Percentiles rank a stretch among this genome's conserved stretches.
Conservation (phyloP, 306 rosid species). For the Luffa acutangula region DNA sequence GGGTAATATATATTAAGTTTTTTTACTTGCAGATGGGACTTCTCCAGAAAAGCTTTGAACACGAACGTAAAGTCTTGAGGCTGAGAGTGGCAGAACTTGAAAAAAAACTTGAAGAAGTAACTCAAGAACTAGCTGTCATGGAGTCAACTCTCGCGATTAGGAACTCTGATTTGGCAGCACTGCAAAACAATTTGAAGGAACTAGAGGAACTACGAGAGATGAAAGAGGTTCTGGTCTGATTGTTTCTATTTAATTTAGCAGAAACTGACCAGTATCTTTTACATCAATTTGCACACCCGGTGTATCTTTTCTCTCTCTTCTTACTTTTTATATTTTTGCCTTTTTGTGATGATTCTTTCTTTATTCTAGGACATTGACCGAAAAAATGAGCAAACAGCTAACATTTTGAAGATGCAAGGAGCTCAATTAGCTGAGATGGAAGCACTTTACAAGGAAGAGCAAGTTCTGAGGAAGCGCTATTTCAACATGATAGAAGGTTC, state of each 20-base stretch:
- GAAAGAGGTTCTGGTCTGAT: conserved; percentile 60
- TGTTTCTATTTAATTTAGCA: background rate
- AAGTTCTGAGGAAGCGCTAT: conserved; percentile 80
- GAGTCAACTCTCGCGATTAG: conserved; percentile 46
- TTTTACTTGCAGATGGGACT: conserved; percentile 45
- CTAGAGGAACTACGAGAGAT: conserved; percentile 89
- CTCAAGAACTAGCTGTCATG: conserved; percentile 42
- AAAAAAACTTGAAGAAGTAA: conserved; percentile 39
- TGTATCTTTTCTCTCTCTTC: background rate
- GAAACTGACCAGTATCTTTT: background rate
- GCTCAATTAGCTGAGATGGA: conserved; percentile 87
- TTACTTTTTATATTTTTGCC: background rate
- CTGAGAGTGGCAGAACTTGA: conserved; percentile 49
- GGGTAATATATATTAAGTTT: conserved; percentile 8
- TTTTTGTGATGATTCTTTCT: conserved; percentile 1
- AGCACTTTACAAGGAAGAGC: conserved; percentile 86
- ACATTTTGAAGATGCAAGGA: conserved; percentile 86
- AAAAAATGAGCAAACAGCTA: conserved; percentile 90
- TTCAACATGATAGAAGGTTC: conserved; percentile 89
- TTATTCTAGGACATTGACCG: conserved; percentile 77
- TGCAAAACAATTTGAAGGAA: conserved; percentile 62
- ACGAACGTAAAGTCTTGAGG: conserved; percentile 47
- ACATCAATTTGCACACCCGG: background rate
- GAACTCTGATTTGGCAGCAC: conserved; percentile 50
- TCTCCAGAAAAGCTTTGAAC: conserved; percentile 41